Conservation (phyloP, 1,284 basidiomycete genomes). For the Leccinum pseudoinsigne region DNA sequence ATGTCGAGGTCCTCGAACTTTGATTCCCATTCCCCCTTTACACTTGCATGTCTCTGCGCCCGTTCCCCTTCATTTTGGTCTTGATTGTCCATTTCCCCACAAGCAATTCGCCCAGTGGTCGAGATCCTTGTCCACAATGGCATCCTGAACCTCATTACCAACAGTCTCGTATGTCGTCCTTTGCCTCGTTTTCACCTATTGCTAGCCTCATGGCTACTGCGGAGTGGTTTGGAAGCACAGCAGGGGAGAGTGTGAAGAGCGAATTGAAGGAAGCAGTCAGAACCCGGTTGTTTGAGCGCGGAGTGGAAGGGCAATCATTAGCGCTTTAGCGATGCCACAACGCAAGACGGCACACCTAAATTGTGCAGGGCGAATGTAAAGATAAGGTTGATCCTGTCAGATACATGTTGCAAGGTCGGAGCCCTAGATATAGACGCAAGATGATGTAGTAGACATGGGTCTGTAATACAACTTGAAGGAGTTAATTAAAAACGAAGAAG, state of each 20-base stretch:
- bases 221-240: constrained; percentile 69
- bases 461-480: constrained; percentile 34
- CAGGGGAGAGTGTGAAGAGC: constrained; percentile 72
- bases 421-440: constrained; percentile 68
- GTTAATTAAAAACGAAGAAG: no score
- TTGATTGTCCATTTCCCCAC: no score
- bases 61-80: no score
- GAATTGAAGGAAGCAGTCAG: constrained; percentile 69
- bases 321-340: constrained; percentile 55
- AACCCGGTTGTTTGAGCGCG: constrained; percentile 47
- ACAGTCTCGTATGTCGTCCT: no score
- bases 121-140: no score
- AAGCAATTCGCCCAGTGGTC: no score
- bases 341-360: constrained; percentile 56
- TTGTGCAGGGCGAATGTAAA: constrained; percentile 58
- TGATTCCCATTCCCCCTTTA: no score
- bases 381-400: constrained; percentile 79
- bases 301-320: constrained; percentile 60
- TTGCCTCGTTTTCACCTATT: constrained; percentile 57
- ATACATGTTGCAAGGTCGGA: constrained; percentile 73
- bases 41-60: no score
- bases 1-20: no score
- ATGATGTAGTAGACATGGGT: constrained; percentile 43
- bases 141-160: no score
- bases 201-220: constrained; percentile 72